phyloP scores from a whole-genome alignment of 108 stramenopile genomes.

The Nannochloropsis salina region DNA sequence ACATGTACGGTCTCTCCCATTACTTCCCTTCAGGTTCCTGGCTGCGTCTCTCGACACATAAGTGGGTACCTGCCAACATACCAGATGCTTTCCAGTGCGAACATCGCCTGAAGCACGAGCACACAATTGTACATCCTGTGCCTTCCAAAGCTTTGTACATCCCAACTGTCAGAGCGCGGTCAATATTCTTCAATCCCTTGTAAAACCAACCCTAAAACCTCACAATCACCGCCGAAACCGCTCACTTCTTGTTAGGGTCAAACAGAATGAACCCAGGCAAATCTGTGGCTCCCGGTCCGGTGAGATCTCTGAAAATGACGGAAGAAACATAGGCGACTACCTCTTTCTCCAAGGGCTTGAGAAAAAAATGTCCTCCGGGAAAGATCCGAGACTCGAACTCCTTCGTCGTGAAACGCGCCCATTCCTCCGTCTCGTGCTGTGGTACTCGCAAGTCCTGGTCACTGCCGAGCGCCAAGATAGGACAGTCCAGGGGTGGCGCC shows the following conservation, averaged over 20 bases:
- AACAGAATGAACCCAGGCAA: not conserved
- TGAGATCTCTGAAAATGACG: not conserved
- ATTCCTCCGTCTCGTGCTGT: not conserved
- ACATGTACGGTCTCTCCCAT: too few relatives aligned
- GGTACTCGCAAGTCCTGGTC: not conserved
- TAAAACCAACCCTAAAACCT: too few relatives aligned
- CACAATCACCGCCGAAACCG: too few relatives aligned
- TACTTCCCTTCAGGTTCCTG: too few relatives aligned
- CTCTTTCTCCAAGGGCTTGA: constrained; percentile 13
- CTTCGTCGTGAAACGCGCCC: not conserved
- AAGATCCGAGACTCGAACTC: constrained; percentile 10
- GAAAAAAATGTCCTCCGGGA: not conserved
- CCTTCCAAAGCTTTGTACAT: too few relatives aligned
- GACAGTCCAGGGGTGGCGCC: not conserved
- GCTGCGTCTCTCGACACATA: too few relatives aligned
- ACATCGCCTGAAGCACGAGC: too few relatives aligned
- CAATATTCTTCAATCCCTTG: too few relatives aligned
- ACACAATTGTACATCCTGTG: too few relatives aligned
- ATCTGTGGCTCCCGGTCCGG: not conserved
- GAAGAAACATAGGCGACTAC: not conserved
- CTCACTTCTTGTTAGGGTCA: not conserved
- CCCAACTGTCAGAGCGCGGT: too few relatives aligned
- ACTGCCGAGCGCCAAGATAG: not conserved
- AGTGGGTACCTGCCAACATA: too few relatives aligned
- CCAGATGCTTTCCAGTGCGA: too few relatives aligned